Conservation (phyloP, 2,329 filamentous ascomycete species). For the Aureobasidium sp. region DNA sequence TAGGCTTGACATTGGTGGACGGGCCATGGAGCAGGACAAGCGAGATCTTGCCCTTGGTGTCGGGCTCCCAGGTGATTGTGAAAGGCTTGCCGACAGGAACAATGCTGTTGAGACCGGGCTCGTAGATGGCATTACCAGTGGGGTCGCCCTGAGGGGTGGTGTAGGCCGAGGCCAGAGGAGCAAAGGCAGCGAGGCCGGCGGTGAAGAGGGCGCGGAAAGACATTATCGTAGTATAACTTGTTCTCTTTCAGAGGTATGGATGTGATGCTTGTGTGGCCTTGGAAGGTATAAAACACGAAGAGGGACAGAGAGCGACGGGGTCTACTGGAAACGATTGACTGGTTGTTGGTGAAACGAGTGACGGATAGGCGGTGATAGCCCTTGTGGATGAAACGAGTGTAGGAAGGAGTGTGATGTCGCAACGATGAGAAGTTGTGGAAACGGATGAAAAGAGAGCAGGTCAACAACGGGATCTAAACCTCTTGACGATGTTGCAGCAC, state of each 20-base stretch:
- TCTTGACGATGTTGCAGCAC: constrained; percentile 1
- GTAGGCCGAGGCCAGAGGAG: constrained; percentile 44
- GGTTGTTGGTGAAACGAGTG: constrained; percentile 17
- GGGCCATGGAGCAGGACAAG: constrained; percentile 55
- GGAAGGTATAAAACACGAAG: background rate
- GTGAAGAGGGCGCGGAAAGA: constrained; percentile 38
- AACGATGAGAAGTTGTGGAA: constrained; percentile 5
- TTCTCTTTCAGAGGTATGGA: background rate
- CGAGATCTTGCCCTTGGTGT: constrained; percentile 45
- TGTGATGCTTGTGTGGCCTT: background rate
- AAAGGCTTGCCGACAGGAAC: constrained; percentile 51
- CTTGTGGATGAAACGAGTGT: background rate
- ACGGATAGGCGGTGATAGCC: constrained; percentile 3
- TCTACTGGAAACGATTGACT: constrained; percentile 19
- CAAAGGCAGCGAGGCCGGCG: constrained; percentile 45
- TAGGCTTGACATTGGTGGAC: constrained; percentile 45
- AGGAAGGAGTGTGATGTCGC: constrained; percentile 1
- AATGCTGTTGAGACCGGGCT: constrained; percentile 44
- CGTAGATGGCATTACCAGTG: constrained; percentile 49
- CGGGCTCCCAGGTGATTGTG: constrained; percentile 53
- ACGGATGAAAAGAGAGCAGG: background rate
- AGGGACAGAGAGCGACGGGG: background rate
- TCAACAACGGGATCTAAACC: background rate
- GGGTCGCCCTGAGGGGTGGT: constrained; percentile 28
- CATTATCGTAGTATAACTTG: constrained; percentile 6